Base-by-base conservation (phyloP, 75 land plant genomes). In the Cupressus sempervirens region DNA sequence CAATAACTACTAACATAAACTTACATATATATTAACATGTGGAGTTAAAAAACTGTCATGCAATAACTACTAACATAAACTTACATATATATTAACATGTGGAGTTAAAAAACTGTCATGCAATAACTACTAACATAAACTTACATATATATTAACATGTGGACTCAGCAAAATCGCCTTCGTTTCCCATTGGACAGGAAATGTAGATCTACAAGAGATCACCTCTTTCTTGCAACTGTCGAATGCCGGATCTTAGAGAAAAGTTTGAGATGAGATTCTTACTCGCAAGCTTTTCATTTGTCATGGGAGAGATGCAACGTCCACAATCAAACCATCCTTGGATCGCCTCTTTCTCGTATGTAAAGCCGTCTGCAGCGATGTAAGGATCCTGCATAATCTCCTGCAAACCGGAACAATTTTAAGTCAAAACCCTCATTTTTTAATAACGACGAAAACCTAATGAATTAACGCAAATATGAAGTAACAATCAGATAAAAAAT, bases 271-370 rank as follows among this genome's bases (percentile, higher is more conserved):
- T 75, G 8, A 88, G 84, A 56, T 75, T 62, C 34, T 58, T 43
- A 16, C 85, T 87, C 7, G 23, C 35, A 14, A 88, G 82, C 23
- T 43, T 88, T 65, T 86, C 7, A 32, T 88, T 88, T 5, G 89
- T 88, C 89, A 88, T 86, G 43, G 89, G 89, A 10, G 89, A 88
- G 7, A 84, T 83, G 35, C 76, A 74, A 76, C 76, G 84, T 46
- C 84, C 89, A 3, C 84, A 20, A 0, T 81, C 85, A n/a, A 88
- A 84, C 89, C 89, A 88, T 52, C 52, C 53, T 45, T 76, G 68
- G 35, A 88, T 73, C 3, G 81, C 87, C 52, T 88, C 89, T 7
- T 30, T 58, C 43, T 88, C 87, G 43, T 88, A 88, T 36, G 87
- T 88, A 48, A 40, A 83, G 1, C 89, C 89, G 52, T 88, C 83